Conservation (phyloP, 345 rosid genomes). For the Brassica carinata region DNA sequence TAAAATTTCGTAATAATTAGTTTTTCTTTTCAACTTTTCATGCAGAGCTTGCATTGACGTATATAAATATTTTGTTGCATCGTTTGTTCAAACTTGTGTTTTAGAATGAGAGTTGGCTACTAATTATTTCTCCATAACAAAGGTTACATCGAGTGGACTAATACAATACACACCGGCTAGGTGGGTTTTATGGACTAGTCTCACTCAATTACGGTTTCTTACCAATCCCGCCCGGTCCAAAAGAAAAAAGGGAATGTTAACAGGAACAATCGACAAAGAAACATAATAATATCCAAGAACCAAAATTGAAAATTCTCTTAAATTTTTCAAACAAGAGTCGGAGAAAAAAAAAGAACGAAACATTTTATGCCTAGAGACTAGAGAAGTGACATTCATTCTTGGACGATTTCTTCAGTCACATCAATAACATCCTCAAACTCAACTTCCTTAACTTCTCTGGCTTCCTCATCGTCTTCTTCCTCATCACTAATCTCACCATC, state of each 20-base stretch:
- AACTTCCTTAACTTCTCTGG: conserved; percentile 59
- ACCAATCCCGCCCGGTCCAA: neutral
- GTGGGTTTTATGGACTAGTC: neutral
- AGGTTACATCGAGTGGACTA: neutral
- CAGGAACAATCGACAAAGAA: neutral
- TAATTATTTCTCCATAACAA: neutral
- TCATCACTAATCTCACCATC: conserved; percentile 91
- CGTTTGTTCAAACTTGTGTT: neutral
- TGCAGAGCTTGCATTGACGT: neutral
- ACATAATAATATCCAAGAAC: neutral
- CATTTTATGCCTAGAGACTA: neutral
- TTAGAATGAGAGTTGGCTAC: neutral
- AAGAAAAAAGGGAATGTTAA: neutral
- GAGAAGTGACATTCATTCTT: conserved; percentile 13
- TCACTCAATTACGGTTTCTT: neutral
- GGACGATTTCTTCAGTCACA: conserved; percentile 44
- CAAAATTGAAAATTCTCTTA: neutral
- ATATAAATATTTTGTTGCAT: neutral
- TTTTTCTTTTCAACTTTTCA: neutral
- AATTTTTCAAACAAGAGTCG: neutral
- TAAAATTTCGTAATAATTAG: neutral
- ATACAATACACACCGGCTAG: neutral
- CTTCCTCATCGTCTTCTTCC: conserved; percentile 86
- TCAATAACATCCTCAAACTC: conserved; percentile 54
- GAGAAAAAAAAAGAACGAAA: neutral